Evolutionary conservation across 2,329 filamentous ascomycete genomes (phyloP).

Genomic region (Aspergillus brasiliensis): DNA sequence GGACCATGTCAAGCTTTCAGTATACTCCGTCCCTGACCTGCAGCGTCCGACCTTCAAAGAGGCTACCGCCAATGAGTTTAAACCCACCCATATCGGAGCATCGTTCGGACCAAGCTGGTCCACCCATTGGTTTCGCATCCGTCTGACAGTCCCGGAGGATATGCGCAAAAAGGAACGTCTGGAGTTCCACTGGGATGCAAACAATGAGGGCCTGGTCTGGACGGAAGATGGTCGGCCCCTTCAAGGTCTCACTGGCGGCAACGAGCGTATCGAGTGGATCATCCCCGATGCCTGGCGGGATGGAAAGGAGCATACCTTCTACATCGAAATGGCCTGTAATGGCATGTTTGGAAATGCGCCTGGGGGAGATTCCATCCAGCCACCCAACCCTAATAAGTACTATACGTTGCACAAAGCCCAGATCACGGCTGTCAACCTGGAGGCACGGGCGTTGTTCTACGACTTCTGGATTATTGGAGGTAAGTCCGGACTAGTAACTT

Average conservation of each 20-base stretch:
- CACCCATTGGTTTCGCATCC: slow-evolving; percentile 94
- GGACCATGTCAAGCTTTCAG: slow-evolving; percentile 78
- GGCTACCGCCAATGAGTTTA: slow-evolving; percentile 75
- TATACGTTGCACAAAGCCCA: slow-evolving; percentile 76
- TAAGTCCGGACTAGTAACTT: slow-evolving; percentile 22
- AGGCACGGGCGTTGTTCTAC: slow-evolving; percentile 79
- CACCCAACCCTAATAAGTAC: slow-evolving; percentile 80
- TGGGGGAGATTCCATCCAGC: slow-evolving; percentile 82
- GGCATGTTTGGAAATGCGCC: slow-evolving; percentile 95
- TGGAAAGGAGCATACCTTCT: slow-evolving; percentile 84
- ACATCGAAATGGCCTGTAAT: slow-evolving; percentile 98
- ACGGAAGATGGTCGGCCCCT: slow-evolving; percentile 84
- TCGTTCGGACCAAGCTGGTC: slow-evolving; percentile 94
- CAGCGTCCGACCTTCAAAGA: slow-evolving; percentile 84
- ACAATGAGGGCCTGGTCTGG: slow-evolving; percentile 95
- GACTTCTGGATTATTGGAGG: slow-evolving; percentile 91
- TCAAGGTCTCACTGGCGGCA: slow-evolving; percentile 87
- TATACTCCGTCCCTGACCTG: slow-evolving; percentile 80
- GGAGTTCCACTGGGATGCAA: slow-evolving; percentile 95
- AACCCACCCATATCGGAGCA: slow-evolving; percentile 71
- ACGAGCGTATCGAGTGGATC: slow-evolving; percentile 89
- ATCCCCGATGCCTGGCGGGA: slow-evolving; percentile 79
- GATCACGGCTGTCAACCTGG: slow-evolving; percentile 85
- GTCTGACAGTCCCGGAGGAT: slow-evolving; percentile 73
- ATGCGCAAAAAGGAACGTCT: slow-evolving; percentile 76